Evolutionary conservation across 129 eudicot genomes (phyloP).

Genomic region (Saposhnikovia divaricata): DNA sequence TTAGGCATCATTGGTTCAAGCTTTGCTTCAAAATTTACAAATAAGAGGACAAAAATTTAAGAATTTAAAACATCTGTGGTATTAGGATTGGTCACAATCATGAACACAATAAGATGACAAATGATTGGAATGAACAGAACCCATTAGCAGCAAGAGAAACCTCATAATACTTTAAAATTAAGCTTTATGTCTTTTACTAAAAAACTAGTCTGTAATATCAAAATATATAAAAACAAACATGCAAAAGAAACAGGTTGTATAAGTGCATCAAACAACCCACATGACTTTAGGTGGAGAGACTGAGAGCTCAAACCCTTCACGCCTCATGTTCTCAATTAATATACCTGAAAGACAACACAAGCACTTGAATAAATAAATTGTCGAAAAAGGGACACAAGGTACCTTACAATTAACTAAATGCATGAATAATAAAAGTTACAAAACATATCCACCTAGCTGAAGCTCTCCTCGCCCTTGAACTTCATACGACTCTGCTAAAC

Average conservation of each 20-base stretch:
- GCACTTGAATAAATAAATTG: neutral
- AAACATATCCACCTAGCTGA: slow-evolving; percentile 57
- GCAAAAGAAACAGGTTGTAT: slow-evolving; percentile 3
- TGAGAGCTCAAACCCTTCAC: slow-evolving; percentile 96
- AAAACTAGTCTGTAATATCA: neutral
- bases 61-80: neutral
- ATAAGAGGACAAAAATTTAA: neutral
- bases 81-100: neutral
- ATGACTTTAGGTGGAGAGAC: slow-evolving; percentile 97
- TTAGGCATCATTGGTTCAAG: neutral
- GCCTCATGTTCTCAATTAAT: slow-evolving; percentile 98
- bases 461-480: slow-evolving; percentile 99
- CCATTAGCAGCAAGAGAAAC: neutral
- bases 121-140: too few relatives aligned
- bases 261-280: slow-evolving; percentile 39
- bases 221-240: neutral
- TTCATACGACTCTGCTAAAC: slow-evolving; percentile 75
- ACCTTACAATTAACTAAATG: neutral
- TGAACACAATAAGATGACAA: neutral
- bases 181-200: neutral
- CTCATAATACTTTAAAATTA: neutral
- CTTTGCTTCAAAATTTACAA: neutral
- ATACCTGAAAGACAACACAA: slow-evolving; percentile 46
- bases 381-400: neutral
- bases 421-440: neutral